Evolutionary conservation across 2,329 filamentous ascomycete genomes (phyloP), one percentile per base, ranked within the genome.

Genomic region (Ascochyta clinopodiicola): DNA sequence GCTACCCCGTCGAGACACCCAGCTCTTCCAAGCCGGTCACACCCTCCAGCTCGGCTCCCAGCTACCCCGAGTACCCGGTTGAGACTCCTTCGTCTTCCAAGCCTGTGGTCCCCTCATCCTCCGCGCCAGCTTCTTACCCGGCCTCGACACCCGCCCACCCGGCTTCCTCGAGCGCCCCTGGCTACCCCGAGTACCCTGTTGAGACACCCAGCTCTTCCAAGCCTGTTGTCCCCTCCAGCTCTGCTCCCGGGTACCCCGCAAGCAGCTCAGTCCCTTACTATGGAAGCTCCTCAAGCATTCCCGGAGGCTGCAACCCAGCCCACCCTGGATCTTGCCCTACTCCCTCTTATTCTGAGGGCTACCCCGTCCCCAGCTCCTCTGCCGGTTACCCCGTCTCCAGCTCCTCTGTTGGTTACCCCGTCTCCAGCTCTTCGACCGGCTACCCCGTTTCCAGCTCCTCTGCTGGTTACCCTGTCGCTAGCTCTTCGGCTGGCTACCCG

Each of bases 1-100:
- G 57, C 1, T 72, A 67, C 57, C 68, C 68, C 6, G 64, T 57
- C 44, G 40, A 52, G 38, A 51, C 52, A 24, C 49, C 51, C 37
- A 17, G 17, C 17, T 17, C 17, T 17, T 17, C 17, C 17, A 17
- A 17, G 17, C 17, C 17, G 17, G 17, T 17, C 34, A 25, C 15
- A 24, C 38, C 38, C 15, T 54, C 53, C 42, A 35, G 35, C 35
- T 45, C 21, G 13, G 40, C 49, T 8, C 40, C 62, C 47, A 59
- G 57, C 1, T 40, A 42, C n/a, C 25, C 34, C 2, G 39, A 13
- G 10, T 59, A 59, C 36, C 50, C 47, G 6, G 47, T 19, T 4
- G 34, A 48, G 13, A 58, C 53, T 15, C 57, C 61, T 19, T 44
- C 15, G 22, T 57, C 58, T n/a, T 43, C 31, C 24, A 47, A 42